These are phyloP conservation scores for Trebouxia sp. DNA, from an alignment of 139 green algal genomes.

Conservation along the genomic window DNA sequence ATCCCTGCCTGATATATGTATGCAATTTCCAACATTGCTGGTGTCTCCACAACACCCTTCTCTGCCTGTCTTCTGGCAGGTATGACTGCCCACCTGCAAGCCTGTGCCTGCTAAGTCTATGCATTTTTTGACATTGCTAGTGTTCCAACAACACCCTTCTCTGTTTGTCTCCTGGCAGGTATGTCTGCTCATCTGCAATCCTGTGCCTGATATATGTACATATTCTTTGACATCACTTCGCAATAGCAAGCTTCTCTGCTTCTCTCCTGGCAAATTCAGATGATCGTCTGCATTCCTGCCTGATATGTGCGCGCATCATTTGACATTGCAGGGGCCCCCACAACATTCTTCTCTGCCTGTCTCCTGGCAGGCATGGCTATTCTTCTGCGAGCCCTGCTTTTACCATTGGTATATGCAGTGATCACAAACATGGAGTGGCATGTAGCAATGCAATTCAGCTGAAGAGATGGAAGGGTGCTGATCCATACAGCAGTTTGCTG, in stretches of 20 bases:
- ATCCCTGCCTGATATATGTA: not conserved
- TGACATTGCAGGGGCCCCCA: not conserved
- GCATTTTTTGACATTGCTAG: not conserved
- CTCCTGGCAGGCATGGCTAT: slow-evolving; percentile 10
- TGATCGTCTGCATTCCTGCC: too few species aligned
- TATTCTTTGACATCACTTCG: not conserved
- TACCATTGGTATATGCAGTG: too few species aligned
- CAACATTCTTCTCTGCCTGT: slow-evolving; percentile 27
- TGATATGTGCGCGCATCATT: not conserved
- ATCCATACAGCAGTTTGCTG: too few species aligned
- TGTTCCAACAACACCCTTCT: slow-evolving; percentile 27
- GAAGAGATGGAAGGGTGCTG: too few species aligned
- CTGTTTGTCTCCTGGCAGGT: slow-evolving; percentile 20
- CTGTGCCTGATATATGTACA: not conserved
- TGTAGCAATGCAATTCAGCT: too few species aligned
- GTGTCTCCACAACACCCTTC: slow-evolving; percentile 27
- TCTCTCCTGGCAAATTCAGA: slow-evolving; percentile 6
- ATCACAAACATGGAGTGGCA: too few species aligned
- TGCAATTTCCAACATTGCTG: not conserved
- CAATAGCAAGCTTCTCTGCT: slow-evolving; percentile 30
- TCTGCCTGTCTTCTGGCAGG: slow-evolving; percentile 41
- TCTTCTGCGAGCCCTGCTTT: too few species aligned
- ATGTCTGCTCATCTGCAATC: not conserved
- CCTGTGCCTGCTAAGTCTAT: not conserved
- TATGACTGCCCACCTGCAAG: too few species aligned